Base-by-base conservation (phyloP, 129 eudicot genomes). In the Chrysanthemum lavandulifolium region DNA sequence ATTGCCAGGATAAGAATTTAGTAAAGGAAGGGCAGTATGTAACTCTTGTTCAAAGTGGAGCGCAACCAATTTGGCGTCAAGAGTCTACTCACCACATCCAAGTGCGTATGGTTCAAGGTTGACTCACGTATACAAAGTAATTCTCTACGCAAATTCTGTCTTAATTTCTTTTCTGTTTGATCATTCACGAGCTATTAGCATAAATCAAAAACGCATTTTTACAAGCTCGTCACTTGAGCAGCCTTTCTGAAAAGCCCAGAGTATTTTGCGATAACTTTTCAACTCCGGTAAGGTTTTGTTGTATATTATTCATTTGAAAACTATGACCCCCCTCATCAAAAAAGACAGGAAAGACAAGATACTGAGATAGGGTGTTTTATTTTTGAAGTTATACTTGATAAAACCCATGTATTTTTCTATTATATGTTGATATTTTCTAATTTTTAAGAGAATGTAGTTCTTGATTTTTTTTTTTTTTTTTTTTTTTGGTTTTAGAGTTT, bases 21-120 rank as follows among this genome's bases (percentile, higher is more conserved):
- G 75, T 95, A 76, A 85, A 84, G 76, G 94, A 83, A 74, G 99
- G 91, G 15, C 89, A 90, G 62, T 80, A 84, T 78, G 99, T 95
- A 4, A 95, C 99, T 43, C 96, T 95, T 55, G 99, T 95, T 73
- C 99, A 95, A 80, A 95, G 99, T 79, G 97, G 99, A 80, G 94
- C 99, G 0, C 93, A 95, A 75, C 93, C 99, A 60, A 95, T 95
- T 72, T 95, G 99, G 99, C 94, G 99, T 57, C 69, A 89, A 65
- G 93, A 86, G 76, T 91, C 96, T 57, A 81, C 89, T 72, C 97
- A 89, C 76, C 97, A 91, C 78, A 91, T 91, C 45, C 97, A 91
- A 85, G 97, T 88, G 66, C 96, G 97, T 69, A 77, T 82, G 84
- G 97, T 91, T 71, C 77, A 84, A 76, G 85, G 83, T 75, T 88